A percentile compares a stretch with the other conserved stretches of the same genome.
Conservation (phyloP, 805 yeast species). For the Hyphopichia homilentoma region DNA sequence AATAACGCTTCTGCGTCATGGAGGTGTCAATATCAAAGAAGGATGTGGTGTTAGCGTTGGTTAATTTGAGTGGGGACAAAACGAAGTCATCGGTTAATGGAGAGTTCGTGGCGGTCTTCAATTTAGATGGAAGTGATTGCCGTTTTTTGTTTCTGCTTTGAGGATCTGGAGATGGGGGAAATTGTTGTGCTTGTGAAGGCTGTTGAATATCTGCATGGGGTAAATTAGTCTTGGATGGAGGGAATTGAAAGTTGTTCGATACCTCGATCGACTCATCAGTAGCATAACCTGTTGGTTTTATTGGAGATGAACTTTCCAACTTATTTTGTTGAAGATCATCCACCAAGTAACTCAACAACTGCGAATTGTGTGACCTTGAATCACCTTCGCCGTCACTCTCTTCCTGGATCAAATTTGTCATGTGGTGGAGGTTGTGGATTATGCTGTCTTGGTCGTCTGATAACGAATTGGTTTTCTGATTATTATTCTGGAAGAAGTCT, state of each 20-base stretch:
- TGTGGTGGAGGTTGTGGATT: conserved; percentile 2
- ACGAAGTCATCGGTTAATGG: conserved; percentile 25
- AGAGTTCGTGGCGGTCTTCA: conserved; percentile 14
- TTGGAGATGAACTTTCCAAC: conserved; percentile 24
- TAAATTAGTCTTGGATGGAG: conserved; percentile 9
- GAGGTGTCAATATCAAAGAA: conserved; percentile 15
- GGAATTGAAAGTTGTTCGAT: conserved; percentile 23
- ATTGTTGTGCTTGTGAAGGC: conserved; percentile 6
- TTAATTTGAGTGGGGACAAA: conserved; percentile 39
- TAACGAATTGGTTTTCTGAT: not conserved
- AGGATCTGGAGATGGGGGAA: conserved; percentile 36
- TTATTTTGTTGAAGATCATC: conserved; percentile 12
- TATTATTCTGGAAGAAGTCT: not conserved
- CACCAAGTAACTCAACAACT: conserved; percentile 19
- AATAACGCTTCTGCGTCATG: conserved; percentile 19
- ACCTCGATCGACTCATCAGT: conserved; percentile 17
- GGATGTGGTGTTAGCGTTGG: conserved; percentile 17
- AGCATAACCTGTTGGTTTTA: conserved; percentile 10
- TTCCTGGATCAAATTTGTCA: no score
- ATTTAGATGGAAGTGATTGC: conserved; percentile 32
- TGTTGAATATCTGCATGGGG: not conserved
- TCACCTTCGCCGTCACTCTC: conserved; percentile 4
- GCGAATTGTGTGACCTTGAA: conserved; percentile 9
- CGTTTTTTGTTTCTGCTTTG: conserved; percentile 21
- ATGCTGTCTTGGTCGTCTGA: no score